Conservation (phyloP, 2,329 filamentous ascomycete genomes). For the Fusarium sp. region DNA sequence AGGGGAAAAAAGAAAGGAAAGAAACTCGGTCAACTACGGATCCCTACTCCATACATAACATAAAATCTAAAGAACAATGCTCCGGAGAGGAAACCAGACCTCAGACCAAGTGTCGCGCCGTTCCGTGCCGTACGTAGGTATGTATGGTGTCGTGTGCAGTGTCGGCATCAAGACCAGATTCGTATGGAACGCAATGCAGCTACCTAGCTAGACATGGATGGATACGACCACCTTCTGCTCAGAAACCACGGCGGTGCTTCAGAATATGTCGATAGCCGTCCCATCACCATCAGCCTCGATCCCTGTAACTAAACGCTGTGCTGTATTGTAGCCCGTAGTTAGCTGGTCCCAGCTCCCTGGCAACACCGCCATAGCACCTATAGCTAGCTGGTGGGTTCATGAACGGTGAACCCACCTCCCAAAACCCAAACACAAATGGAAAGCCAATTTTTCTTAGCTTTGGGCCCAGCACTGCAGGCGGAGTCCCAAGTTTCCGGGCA, state of each 20-base stretch:
- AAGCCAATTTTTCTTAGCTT: constrained; percentile 25
- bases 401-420: constrained; percentile 25
- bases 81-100: constrained; percentile 6
- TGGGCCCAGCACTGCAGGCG: constrained; percentile 22
- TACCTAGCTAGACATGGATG: constrained; percentile 20
- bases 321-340: background rate
- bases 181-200: constrained; percentile 1
- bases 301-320: constrained; percentile 31
- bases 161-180: constrained; percentile 3
- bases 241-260: constrained; percentile 41
- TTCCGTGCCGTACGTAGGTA: constrained; percentile 12
- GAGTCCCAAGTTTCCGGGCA: constrained; percentile 40
- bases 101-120: constrained; percentile 23
- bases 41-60: constrained; percentile 25
- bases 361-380: constrained; percentile 7
- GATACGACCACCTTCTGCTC: constrained; percentile 27
- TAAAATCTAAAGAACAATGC: constrained; percentile 23
- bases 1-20: constrained; percentile 9
- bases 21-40: constrained; percentile 9
- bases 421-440: constrained; percentile 7
- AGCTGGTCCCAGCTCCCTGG: constrained; percentile 10
- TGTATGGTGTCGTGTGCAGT: constrained; percentile 18
- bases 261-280: constrained; percentile 44
- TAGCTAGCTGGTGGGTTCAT: constrained; percentile 22
- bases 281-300: constrained; percentile 41